Conservation (phyloP, 768 basidiomycete genomes). For the Obba rivulosa region DNA sequence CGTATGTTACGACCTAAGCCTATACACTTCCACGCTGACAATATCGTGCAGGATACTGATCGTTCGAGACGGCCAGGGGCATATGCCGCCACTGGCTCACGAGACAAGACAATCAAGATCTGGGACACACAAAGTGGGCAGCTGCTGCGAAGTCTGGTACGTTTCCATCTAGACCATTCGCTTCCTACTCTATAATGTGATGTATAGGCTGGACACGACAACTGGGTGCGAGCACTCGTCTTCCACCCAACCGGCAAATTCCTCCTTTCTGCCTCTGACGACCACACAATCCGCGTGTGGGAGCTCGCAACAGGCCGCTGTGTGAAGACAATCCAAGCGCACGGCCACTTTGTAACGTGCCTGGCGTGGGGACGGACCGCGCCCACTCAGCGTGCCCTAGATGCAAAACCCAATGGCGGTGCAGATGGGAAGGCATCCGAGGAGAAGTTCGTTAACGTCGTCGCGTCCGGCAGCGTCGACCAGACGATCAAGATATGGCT, state of each 20-base stretch:
- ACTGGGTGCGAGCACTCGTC: slow-evolving; percentile 52
- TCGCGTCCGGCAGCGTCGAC: slow-evolving; percentile 18
- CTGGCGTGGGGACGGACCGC: slow-evolving; percentile 13
- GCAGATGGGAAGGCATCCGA: slow-evolving; percentile 29
- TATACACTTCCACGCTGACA: background rate
- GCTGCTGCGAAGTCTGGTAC: slow-evolving; percentile 49
- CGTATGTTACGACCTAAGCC: slow-evolving; percentile 22
- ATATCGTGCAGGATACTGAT: slow-evolving; percentile 41
- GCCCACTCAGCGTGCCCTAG: slow-evolving; percentile 22
- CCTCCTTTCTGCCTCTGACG: slow-evolving; percentile 53
- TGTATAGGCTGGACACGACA: slow-evolving; percentile 39
- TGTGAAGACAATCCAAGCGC: slow-evolving; percentile 37
- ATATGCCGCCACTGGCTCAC: slow-evolving; percentile 57
- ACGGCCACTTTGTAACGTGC: slow-evolving; percentile 16
- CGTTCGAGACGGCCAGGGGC: slow-evolving; percentile 37
- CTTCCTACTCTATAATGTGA: slow-evolving; percentile 31
- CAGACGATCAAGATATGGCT: slow-evolving; percentile 21
- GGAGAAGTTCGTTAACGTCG: slow-evolving; percentile 47
- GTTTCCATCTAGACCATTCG: slow-evolving; percentile 51
- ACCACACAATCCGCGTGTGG: slow-evolving; percentile 55
- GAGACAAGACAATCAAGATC: slow-evolving; percentile 88
- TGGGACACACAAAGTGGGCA: slow-evolving; percentile 88
- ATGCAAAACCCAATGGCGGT: slow-evolving; percentile 32
- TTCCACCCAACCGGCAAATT: slow-evolving; percentile 56
- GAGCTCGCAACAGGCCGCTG: slow-evolving; percentile 51